Conservation (phyloP, 805 yeast genomes). For the Yarrowia divulgata region DNA sequence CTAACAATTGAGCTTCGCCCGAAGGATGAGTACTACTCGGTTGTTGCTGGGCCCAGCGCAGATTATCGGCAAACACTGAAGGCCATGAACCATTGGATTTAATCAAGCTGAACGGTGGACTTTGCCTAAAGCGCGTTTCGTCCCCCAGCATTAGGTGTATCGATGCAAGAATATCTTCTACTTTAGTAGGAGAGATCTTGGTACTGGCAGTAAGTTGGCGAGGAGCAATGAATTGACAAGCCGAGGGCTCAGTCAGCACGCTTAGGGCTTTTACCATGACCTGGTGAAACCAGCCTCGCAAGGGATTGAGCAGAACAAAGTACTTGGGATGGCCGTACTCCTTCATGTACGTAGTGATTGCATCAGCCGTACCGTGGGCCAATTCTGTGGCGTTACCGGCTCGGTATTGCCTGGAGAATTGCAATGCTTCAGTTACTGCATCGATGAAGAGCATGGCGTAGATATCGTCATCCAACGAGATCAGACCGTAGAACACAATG, state of each 20-base stretch:
- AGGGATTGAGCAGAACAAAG: conserved; percentile 9
- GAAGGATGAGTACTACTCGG: background rate
- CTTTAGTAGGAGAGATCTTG: background rate
- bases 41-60: background rate
- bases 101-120: background rate
- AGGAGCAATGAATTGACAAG: background rate
- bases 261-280: background rate
- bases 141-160: background rate
- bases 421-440: conserved; percentile 4
- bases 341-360: background rate
- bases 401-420: background rate
- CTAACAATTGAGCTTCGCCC: background rate
- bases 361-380: background rate
- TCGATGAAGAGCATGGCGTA: background rate
- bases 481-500: conserved; percentile 1
- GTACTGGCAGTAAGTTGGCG: background rate
- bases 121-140: background rate
- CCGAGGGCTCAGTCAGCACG: background rate
- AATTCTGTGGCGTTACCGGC: background rate
- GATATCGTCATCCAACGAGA: background rate
- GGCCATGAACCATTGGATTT: background rate
- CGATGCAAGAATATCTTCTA: background rate
- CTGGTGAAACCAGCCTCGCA: background rate
- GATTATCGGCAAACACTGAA: background rate
- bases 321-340: conserved; percentile 7